Base-by-base conservation (phyloP, 441 rosid genomes). In the Biscutella laevigata region DNA sequence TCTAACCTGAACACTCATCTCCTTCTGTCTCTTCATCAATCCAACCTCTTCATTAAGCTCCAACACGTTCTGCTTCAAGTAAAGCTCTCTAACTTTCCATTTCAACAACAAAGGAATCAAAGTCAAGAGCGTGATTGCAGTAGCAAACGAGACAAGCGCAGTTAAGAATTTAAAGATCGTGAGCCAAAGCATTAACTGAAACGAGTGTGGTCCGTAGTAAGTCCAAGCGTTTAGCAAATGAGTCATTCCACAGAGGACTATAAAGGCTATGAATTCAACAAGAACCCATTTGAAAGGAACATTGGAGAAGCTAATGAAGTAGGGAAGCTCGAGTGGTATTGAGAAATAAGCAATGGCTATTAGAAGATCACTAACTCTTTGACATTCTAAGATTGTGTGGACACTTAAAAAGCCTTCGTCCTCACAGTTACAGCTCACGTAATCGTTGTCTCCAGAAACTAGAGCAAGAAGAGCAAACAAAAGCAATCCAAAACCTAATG, bases 281-380 rank as follows among this genome's bases (percentile, higher is more conserved):
- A 91, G 84, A 47, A 88, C 96, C 94, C 94, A 91, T 69, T 85
- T 91, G 82, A 59, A 58, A 21, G 71, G 65, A 1, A 91, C 68
- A 39, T 81, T 81, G 17, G 96, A 81, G 70, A 85, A 82, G 80
- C 95, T 91, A 14, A 91, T 76, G 59, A 88, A 91, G 82, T 88
- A 91, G 28, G 88, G 70, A 11, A 91, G 71, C 72, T 88, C 98
- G 40, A 91, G 59, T 2, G 98, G 95, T 56, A 91, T 91, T 0
- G 96, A 88, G 66, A 91, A 85, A 63, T 91, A 91, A 4, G 98
- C 98, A 35, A 88, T 72, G 0, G 96, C 96, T 32, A 91, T 91
- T 70, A 88, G 70, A 78, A 83, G 88, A 71, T 91, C 98, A 16
- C 88, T 74, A 55, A 77, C 85, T 66, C 70, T 80, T 51, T 91